Base-by-base conservation (phyloP, 768 basidiomycete species). In the Pleurotus sapidus region DNA sequence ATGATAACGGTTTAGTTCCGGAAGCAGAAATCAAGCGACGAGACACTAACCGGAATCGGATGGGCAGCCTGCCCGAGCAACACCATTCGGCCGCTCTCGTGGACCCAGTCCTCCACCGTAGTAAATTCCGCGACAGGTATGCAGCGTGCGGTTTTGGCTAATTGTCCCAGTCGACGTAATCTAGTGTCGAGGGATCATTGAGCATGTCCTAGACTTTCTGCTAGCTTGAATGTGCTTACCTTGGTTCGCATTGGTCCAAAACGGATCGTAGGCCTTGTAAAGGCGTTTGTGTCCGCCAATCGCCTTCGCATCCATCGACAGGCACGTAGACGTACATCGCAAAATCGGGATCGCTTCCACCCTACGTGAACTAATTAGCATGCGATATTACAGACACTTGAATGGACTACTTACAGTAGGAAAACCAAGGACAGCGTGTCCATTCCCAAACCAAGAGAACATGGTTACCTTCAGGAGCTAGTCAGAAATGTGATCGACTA, bases 21-120 rank as follows among this genome's bases (percentile, higher is more conserved):
- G 39, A 34, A 5, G 14, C 23, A 17, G 9, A 15, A 25, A 37
- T 14, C 2, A 14, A 48, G 24, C 24, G 45, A 27, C 11, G 56
- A 17, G 3, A 72, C 8, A 7, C 78, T 64, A 59, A 84, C 84
- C 46, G 81, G 78, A 46, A 81, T 71, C 11, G 82, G 80, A 64
- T 86, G 84, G 0, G 79, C 82, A 0, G 82, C 81, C 30, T 81
- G 78, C 46, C 83, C 84, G 18, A 86, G 71, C 12, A 84, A 63
- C n/a, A 82, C 68, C 51, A 79, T 64, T 17, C 72, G 70, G 4
- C 80, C 80, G 30, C 65, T 68, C 18, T 65, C 63, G 58, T 83
- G 79, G 1, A 78, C 75, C 84, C 83, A 84, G 39, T 80, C 73
- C 47, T 83, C 79, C n/a, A 81, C 64, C 11, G 73, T 69, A 3